Evolutionary conservation across 2,329 filamentous ascomycete genomes (phyloP), one percentile per base, ranked within the genome.

Genomic region (Fusarium globosum): DNA sequence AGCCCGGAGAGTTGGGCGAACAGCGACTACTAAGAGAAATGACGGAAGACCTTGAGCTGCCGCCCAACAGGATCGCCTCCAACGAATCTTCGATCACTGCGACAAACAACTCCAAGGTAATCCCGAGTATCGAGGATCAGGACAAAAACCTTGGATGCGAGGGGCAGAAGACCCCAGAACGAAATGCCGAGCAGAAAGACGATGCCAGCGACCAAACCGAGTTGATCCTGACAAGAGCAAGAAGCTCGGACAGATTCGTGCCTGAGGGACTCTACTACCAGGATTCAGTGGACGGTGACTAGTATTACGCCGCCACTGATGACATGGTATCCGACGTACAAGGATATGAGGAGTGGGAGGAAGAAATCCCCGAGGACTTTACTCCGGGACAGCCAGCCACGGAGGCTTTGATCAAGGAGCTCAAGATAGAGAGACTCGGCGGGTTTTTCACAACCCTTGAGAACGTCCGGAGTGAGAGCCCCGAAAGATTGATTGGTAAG

Each of bases 11-110:
- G 15, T 41, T 12, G n/a, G 23, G 23, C 13, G 48, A 65, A 7
- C 46, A 69, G 41, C 59, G 57, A 41, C 35, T 38, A 20, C 15
- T 69, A 23, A 49, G 42, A 7, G 65, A 69, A 23, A 55, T 49
- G 48, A 45, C n/a, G 1, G 65, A 68, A 21, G 49, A 68, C 15
- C 12, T 69, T 20, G n/a, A 51, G 21, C 36, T 41, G 4, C 53
- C 55, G 9, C 41, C 41, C 10, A 20, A 41, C 4, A 23, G 49
- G 6, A 38, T 68, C 23, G 39, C 30, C 3, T 41, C 30, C 20
- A n/a, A 26, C 18, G 51, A 49, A 14, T 21, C 49, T 38, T 63
- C 26, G 35, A n/a, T 28, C 23, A 23, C 23, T n/a, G 20, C 21
- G 20, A 41, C 23, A 12, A 14, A 41, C 20, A 28, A 28, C 35